phyloP scores from a whole-genome alignment of 306 rosid species.

The Cucurbita argyrosperma region DNA sequence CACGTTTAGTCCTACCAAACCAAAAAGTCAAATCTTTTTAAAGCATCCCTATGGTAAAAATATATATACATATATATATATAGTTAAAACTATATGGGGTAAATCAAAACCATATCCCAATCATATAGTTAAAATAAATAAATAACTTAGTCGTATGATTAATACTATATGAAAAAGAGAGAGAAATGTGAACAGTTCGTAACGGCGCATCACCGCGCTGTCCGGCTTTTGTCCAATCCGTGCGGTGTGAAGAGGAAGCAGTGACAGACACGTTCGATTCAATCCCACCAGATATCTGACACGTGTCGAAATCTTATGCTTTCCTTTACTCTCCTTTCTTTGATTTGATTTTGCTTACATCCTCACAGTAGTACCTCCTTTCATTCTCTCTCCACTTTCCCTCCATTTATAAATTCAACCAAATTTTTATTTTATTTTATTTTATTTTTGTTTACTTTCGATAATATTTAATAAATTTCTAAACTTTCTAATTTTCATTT shows the following conservation, averaged over 20 bases:
- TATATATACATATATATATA: no score
- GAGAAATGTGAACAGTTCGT: slow-evolving; percentile 12
- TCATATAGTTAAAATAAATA: neutral
- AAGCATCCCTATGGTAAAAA: no score
- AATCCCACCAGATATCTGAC: slow-evolving; percentile 5
- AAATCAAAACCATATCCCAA: neutral
- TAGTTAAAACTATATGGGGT: neutral
- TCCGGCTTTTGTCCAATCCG: slow-evolving; percentile 33
- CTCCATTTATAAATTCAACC: no score
- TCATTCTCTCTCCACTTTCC: neutral
- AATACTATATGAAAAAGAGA: neutral
- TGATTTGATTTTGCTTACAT: slow-evolving; percentile 17
- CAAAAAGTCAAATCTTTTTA: no score
- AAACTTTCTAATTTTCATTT: no score
- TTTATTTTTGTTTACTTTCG: no score
- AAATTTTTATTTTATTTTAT: no score
- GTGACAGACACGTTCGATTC: slow-evolving; percentile 7
- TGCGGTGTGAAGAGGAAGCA: slow-evolving; percentile 29
- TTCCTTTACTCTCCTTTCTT: neutral
- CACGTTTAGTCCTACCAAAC: no score
- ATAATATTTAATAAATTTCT: no score
- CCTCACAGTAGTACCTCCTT: slow-evolving; percentile 10
- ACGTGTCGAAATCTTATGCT: slow-evolving; percentile 1
- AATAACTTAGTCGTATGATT: neutral
- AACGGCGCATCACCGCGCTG: slow-evolving; percentile 54